Evolutionary conservation across 257 asterid species (phyloP).

Genomic region (Osmanthus fragrans): DNA sequence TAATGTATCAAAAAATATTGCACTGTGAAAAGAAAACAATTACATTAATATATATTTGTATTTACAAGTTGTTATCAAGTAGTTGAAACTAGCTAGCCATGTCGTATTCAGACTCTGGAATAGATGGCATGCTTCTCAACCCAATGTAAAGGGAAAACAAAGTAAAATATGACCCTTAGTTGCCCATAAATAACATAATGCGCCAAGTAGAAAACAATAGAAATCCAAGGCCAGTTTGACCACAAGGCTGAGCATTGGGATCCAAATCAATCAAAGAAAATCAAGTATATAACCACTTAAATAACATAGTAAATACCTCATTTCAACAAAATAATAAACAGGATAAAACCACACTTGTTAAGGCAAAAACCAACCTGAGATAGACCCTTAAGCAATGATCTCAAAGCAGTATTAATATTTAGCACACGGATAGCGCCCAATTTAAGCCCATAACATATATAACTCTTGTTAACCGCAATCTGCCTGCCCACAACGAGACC

Average conservation of each 20-base stretch:
- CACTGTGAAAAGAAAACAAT: neutral
- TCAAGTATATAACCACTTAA: neutral
- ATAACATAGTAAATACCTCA: neutral
- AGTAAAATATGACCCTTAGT: neutral
- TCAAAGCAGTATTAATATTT: constrained; percentile 87
- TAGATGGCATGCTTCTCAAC: neutral
- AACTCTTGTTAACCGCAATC: constrained; percentile 89
- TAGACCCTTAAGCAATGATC: constrained; percentile 94
- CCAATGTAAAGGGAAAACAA: neutral
- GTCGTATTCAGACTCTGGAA: neutral
- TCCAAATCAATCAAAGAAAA: neutral
- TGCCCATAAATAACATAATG: neutral
- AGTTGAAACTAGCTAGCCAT: neutral
- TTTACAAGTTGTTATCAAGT: neutral
- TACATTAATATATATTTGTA: too few relatives aligned
- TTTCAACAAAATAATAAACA: neutral
- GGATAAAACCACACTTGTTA: constrained; percentile 35
- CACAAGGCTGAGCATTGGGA: neutral
- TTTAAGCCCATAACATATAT: constrained; percentile 91
- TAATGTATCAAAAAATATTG: neutral
- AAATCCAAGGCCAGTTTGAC: neutral
- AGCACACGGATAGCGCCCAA: constrained; percentile 89
- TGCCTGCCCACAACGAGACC: constrained; percentile 93
- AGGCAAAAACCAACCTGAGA: constrained; percentile 58
- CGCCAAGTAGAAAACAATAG: neutral